Base-by-base conservation (phyloP, 192 early-diverging fungal genomes). In the Gamsiella multidivaricata region DNA sequence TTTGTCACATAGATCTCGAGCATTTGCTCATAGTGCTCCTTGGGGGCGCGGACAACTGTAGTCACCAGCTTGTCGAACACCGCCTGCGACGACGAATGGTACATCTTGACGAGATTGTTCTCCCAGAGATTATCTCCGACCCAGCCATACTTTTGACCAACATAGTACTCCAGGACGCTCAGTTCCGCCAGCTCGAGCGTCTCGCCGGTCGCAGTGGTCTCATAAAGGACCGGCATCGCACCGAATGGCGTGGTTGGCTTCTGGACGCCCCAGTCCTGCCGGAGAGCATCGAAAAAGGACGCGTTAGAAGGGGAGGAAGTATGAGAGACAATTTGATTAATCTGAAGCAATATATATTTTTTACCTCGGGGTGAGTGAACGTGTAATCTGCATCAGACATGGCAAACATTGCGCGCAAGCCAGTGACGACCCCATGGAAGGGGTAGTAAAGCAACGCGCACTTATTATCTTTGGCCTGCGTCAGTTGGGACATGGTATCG, bases 161-260 rank as follows among this genome's bases (percentile, higher is more conserved):
- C 61, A 39, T 83, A 85, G n/a, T 66, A 73, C 46, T 84, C 84
- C 31, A 88, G 84, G 3, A 78, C 80, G 1, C 32, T 25, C 3
- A 84, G 71, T 10, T 88, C 83, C 37, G 76, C 57, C 0, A 88
- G 66, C 15, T 74, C 65, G 54, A 83, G 81, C 33, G 65, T 70
- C 20, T 63, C 59, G 6, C 72, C 60, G 3, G 72, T 56, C 17
- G 56, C 18, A 17, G 37, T 45, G 8, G 54, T 74, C 37, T 84
- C 83, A 17, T 82, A 67, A 5, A 88, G 64, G 10, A 84, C 80
- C 3, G 87, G 86, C 15, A 88, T 62, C 58, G 70, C 47, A 15
- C 86, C 84, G 3, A 81, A 54, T 10, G 84, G 86, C 23, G 82
- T 67, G 5, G 51, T 37, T 3, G 47, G 3, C 65, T 84, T 84